phyloP scores from a whole-genome alignment of 805 yeast genomes.

The Ogataea nonfermentans region DNA sequence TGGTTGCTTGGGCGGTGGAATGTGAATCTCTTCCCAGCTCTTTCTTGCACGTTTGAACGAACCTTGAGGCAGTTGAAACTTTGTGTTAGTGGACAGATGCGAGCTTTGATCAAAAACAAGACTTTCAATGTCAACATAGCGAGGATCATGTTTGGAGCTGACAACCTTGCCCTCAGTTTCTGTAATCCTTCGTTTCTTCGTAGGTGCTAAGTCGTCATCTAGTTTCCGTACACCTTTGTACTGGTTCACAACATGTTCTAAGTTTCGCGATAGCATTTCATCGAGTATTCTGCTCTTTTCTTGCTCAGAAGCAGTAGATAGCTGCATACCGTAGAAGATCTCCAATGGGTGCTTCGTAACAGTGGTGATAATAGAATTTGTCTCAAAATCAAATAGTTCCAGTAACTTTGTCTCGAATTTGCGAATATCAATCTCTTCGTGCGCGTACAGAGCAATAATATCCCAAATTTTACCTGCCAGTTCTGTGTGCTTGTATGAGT shows the following conservation, averaged over 20 bases:
- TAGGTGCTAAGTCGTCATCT: constrained; percentile 8
- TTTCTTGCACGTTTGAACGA: constrained; percentile 73
- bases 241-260: constrained; percentile 42
- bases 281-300: constrained; percentile 38
- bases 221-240: constrained; percentile 31
- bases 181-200: constrained; percentile 13
- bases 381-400: constrained; percentile 50
- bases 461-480: constrained; percentile 40
- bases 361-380: constrained; percentile 46
- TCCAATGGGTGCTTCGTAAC: constrained; percentile 44
- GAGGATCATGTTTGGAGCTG: constrained; percentile 35
- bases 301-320: constrained; percentile 25
- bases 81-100: constrained; percentile 61
- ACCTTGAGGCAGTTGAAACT: constrained; percentile 76
- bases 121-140: constrained; percentile 59
- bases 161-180: constrained; percentile 10
- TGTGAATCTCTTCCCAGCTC: constrained; percentile 81
- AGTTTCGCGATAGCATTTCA: constrained; percentile 45
- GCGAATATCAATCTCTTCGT: constrained; percentile 34
- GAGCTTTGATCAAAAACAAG: constrained; percentile 71
- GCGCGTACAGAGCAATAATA: constrained; percentile 36
- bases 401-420: constrained; percentile 54
- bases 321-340: constrained; percentile 30
- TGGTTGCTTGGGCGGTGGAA: constrained; percentile 78
- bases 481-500: constrained; percentile 38